Percentiles rank a stretch among this genome's conserved stretches.
Evolutionary conservation across 2,329 filamentous ascomycete species (phyloP).

Genomic region (Fusarium brevicatenulatum): DNA sequence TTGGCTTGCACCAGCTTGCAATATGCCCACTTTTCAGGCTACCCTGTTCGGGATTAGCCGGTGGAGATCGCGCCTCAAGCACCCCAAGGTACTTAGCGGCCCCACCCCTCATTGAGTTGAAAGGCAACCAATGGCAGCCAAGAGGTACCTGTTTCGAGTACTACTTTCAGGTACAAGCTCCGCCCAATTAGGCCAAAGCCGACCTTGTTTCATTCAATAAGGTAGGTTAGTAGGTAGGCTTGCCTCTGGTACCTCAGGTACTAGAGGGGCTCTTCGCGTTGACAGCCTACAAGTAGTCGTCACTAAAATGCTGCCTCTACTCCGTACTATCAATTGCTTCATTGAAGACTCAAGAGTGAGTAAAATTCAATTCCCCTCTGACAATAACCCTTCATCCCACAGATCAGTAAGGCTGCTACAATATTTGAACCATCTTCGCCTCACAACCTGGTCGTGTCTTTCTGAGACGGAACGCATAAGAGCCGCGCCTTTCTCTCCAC

Average conservation of each 20-base stretch:
- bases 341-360: background rate
- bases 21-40: constrained; percentile 21
- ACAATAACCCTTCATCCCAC: background rate
- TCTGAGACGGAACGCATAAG: constrained; percentile 31
- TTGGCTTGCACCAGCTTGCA: constrained; percentile 14
- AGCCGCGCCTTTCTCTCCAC: constrained; percentile 27
- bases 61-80: constrained; percentile 1
- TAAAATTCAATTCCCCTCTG: background rate
- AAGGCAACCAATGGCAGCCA: constrained; percentile 21
- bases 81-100: constrained; percentile 13
- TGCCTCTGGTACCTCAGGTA: background rate
- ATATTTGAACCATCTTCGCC: constrained; percentile 11
- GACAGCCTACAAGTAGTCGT: background rate
- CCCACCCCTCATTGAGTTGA: constrained; percentile 3
- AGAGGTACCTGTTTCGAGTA: constrained; percentile 36
- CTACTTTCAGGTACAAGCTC: constrained; percentile 29
- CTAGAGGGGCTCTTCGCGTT: background rate
- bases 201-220: background rate
- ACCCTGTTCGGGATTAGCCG: constrained; percentile 26
- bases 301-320: background rate
- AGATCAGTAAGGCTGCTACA: background rate
- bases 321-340: background rate
- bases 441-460: constrained; percentile 13
- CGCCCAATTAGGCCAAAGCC: constrained; percentile 15
- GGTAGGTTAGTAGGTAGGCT: background rate